Evolutionary conservation across 2,329 filamentous ascomycete genomes (phyloP).

Genomic region (Byssochlamys sp.): DNA sequence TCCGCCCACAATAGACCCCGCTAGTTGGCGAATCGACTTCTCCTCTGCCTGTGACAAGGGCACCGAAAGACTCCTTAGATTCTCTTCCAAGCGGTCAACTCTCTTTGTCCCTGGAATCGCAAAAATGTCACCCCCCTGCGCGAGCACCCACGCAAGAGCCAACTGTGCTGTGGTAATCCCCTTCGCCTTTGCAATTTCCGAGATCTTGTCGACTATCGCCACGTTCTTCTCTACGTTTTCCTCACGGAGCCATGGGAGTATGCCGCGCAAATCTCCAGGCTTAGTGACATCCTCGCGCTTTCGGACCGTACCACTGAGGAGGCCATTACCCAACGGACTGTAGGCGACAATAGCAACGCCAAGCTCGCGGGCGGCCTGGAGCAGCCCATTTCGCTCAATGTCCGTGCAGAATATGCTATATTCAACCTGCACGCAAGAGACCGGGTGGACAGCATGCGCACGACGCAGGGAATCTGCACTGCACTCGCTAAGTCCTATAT

Average conservation of each 20-base stretch:
- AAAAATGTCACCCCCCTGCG: conserved; percentile 51
- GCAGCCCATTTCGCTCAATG: conserved; percentile 5
- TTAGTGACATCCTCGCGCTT: conserved; percentile 28
- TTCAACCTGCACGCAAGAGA: conserved; percentile 15
- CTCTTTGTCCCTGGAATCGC: conserved; percentile 51
- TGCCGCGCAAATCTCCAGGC: conserved; percentile 37
- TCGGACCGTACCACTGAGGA: conserved; percentile 36
- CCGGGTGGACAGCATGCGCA: conserved; percentile 37
- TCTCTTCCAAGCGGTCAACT: conserved; percentile 38
- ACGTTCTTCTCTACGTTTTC: conserved; percentile 51
- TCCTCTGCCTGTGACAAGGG: neutral
- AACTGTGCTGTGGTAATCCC: conserved; percentile 47
- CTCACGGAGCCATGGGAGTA: conserved; percentile 40
- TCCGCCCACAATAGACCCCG: conserved; percentile 4
- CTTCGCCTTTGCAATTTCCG: conserved; percentile 44
- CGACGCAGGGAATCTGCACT: conserved; percentile 37
- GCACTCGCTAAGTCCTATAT: conserved; percentile 40
- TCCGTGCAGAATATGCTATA: neutral
- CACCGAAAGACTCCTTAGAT: conserved; percentile 15
- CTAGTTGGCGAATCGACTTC: neutral
- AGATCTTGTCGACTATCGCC: conserved; percentile 43
- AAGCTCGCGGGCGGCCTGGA: conserved; percentile 20
- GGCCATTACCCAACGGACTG: conserved; percentile 34
- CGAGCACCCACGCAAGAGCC: conserved; percentile 54
- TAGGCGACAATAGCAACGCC: conserved; percentile 35